Conservation (phyloP, 768 basidiomycete genomes). For the Leccinum olivaceopallidum region DNA sequence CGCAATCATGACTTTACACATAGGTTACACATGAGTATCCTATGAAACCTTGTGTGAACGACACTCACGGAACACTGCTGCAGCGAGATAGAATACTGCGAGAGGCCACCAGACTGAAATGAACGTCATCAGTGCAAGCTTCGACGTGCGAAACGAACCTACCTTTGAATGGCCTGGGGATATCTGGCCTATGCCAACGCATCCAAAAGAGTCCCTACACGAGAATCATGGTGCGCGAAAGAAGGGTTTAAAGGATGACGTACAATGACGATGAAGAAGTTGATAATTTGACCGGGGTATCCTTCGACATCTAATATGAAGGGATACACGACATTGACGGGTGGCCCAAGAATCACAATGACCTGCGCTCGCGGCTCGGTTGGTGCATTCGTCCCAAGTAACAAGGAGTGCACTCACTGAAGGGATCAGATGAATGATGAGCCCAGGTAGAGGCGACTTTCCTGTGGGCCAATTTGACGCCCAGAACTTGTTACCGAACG, state of each 20-base stretch:
- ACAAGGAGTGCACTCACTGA: conserved; percentile 35
- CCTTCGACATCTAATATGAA: conserved; percentile 60
- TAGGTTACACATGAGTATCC: conserved; percentile 7
- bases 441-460: conserved; percentile 54
- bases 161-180: conserved; percentile 55
- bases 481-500: conserved; percentile 60
- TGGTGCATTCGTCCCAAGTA: not conserved
- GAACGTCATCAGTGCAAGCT: not conserved
- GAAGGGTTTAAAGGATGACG: conserved; percentile 11
- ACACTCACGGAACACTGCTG: conserved; percentile 49
- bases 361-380: conserved; percentile 29
- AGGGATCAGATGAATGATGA: conserved; percentile 55
- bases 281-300: conserved; percentile 53
- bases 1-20: conserved; percentile 46
- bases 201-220: conserved; percentile 55
- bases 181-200: conserved; percentile 49
- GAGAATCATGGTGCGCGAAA: not conserved
- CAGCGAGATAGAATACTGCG: conserved; percentile 55
- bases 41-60: not conserved
- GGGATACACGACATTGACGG: conserved; percentile 53
- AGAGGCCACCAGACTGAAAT: conserved; percentile 53
- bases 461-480: conserved; percentile 64
- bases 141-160: not conserved
- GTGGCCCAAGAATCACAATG: conserved; percentile 58
- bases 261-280: conserved; percentile 56